Percentiles rank a stretch among this genome's conserved stretches.
phyloP scores from a whole-genome alignment of 257 asterid species.

The Buddleja alternifolia region DNA sequence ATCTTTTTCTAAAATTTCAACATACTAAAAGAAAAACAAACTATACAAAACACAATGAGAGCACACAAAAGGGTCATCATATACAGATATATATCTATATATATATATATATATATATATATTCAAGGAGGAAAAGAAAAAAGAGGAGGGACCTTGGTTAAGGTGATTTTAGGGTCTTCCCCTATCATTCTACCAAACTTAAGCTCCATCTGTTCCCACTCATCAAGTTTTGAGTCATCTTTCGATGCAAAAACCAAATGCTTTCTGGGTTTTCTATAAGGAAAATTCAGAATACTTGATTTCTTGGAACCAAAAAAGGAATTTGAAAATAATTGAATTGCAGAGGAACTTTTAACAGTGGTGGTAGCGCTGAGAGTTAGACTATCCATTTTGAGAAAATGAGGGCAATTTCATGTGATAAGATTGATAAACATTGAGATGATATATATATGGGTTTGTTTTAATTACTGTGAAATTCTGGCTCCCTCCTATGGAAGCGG shows the following conservation, averaged over 20 bases:
- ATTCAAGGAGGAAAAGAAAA: not conserved
- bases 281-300: slow-evolving; percentile 38
- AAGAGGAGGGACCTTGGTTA: slow-evolving; percentile 77
- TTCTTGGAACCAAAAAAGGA: slow-evolving; percentile 34
- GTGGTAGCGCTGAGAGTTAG: slow-evolving; percentile 51
- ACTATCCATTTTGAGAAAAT: slow-evolving; percentile 57
- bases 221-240: slow-evolving; percentile 69
- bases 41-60: not conserved
- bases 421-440: slow-evolving; percentile 20
- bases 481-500: not conserved
- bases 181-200: slow-evolving; percentile 91
- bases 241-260: slow-evolving; percentile 60
- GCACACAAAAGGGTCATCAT: too few species aligned
- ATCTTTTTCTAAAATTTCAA: not conserved
- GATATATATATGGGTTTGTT: slow-evolving; percentile 15
- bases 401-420: slow-evolving; percentile 39
- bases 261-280: slow-evolving; percentile 53
- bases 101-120: too few species aligned
- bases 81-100: too few species aligned
- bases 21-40: not conserved
- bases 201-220: slow-evolving; percentile 92
- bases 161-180: slow-evolving; percentile 91
- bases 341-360: slow-evolving; percentile 36
- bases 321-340: slow-evolving; percentile 44
- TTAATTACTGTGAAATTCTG: not conserved